Conservation (phyloP, 345 rosid genomes). For the Populus euphratica region DNA sequence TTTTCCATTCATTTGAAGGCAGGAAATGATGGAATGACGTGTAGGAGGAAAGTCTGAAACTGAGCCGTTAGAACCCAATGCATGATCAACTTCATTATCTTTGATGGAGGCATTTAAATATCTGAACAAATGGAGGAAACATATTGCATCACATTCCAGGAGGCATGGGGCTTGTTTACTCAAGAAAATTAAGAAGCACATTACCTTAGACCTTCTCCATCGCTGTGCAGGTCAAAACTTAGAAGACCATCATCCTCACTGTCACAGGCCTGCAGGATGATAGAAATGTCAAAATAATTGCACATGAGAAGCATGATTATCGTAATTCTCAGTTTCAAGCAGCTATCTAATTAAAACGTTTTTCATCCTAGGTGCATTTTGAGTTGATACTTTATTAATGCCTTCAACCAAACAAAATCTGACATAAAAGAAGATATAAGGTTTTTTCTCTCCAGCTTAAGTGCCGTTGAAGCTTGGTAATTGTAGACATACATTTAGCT, state of each 20-base stretch:
- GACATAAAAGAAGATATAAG: background rate
- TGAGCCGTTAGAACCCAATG: conserved; percentile 61
- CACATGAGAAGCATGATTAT: background rate
- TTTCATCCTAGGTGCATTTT: background rate
- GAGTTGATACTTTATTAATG: background rate
- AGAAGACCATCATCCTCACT: conserved; percentile 73
- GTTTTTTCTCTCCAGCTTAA: background rate
- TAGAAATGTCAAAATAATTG: background rate
- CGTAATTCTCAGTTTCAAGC: background rate
- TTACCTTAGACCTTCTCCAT: conserved; percentile 81
- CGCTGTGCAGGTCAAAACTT: conserved; percentile 79
- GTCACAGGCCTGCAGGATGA: conserved; percentile 70
- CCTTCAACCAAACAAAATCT: background rate
- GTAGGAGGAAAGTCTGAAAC: conserved; percentile 56
- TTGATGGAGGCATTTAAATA: conserved; percentile 56
- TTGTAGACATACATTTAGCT: background rate
- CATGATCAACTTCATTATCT: conserved; percentile 41
- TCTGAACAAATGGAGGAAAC: conserved; percentile 38
- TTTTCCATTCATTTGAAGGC: conserved; percentile 83
- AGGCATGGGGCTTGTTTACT: conserved; percentile 7
- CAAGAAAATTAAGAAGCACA: conserved; percentile 1
- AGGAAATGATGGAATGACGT: conserved; percentile 47
- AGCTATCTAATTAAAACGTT: background rate
- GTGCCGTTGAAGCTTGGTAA: background rate
- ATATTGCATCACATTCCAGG: conserved; percentile 5